Evolutionary conservation across 768 basidiomycete species (phyloP).

Genomic region (Phaffia tasmanica): DNA sequence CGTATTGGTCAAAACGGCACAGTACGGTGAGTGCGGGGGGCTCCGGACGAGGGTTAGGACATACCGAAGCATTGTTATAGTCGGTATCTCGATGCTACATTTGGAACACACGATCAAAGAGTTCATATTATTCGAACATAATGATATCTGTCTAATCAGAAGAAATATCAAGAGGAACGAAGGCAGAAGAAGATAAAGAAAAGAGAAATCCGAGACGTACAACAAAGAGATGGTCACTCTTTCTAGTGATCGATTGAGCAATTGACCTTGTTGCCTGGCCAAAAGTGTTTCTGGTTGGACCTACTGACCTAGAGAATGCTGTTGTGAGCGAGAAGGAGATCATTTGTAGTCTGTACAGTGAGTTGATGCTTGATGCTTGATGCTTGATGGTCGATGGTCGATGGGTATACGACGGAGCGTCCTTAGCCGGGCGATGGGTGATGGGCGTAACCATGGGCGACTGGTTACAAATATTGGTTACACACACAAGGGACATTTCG

Average conservation of each 20-base stretch:
- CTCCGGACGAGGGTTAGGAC: slow-evolving; percentile 16
- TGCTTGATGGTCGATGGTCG: too few species aligned
- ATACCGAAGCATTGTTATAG: slow-evolving; percentile 83
- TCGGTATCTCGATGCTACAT: slow-evolving; percentile 85
- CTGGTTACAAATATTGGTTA: too few species aligned
- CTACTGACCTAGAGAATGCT: too few species aligned
- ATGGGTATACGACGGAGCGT: too few species aligned
- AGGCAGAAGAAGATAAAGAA: not conserved
- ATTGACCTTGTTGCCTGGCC: not conserved
- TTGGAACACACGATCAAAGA: not conserved
- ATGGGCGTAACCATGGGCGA: too few species aligned
- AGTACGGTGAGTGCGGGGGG: slow-evolving; percentile 11
- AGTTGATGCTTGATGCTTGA: too few species aligned
- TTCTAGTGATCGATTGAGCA: not conserved
- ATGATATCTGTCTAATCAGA: not conserved
- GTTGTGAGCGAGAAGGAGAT: too few species aligned
- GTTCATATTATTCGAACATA: not conserved
- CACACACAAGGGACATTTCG: too few species aligned
- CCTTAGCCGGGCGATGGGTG: too few species aligned
- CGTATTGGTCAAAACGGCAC: not conserved
- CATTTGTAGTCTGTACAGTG: too few species aligned
- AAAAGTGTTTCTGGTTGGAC: too few species aligned
- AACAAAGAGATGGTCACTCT: slow-evolving; percentile 22
- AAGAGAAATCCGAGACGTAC: not conserved
- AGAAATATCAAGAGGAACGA: not conserved